Conservation (phyloP, 75 land plant species). For the Selaginella moellendorffii region DNA sequence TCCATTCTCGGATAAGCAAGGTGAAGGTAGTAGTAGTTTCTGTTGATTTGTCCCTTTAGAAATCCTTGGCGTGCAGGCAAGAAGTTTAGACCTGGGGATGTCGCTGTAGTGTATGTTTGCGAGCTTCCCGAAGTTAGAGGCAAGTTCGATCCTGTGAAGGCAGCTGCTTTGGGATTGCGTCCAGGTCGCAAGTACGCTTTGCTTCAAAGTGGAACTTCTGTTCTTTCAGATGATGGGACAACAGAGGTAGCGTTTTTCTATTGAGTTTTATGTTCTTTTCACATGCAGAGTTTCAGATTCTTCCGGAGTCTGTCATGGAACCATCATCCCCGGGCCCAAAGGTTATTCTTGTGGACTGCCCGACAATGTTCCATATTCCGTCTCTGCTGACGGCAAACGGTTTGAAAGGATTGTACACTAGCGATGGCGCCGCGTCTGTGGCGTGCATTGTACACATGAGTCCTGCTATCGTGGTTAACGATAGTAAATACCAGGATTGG, state of each 20-base stretch:
- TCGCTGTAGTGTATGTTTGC: conserved; percentile 75
- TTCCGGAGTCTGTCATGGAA: conserved; percentile 84
- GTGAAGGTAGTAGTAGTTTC: not conserved
- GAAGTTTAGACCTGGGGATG: conserved; percentile 36
- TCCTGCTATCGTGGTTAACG: conserved; percentile 45
- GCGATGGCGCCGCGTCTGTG: conserved; percentile 52
- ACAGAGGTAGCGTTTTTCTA: conserved; percentile 35
- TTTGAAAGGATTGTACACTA: conserved; percentile 25
- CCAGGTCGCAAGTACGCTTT: conserved; percentile 80
- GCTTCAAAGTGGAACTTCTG: conserved; percentile 72
- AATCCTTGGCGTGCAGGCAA: not conserved
- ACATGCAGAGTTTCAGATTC: no score
- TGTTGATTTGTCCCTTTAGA: not conserved
- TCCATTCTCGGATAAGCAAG: conserved; percentile 18
- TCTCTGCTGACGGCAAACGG: conserved; percentile 36
- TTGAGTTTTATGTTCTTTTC: conserved; percentile 1
- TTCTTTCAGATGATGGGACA: conserved; percentile 41
- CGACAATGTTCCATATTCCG: conserved; percentile 42
- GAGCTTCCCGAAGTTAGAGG: conserved; percentile 88
- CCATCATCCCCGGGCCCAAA: conserved; percentile 93
- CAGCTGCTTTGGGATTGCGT: conserved; percentile 47
- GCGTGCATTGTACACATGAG: conserved; percentile 72
- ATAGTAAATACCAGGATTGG: conserved; percentile 51
- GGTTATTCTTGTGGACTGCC: conserved; percentile 75
- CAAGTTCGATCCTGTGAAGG: conserved; percentile 82